These are phyloP conservation scores for Lentinus brumalis DNA, from an alignment of 768 basidiomycete species.

Conservation along the genomic window DNA sequence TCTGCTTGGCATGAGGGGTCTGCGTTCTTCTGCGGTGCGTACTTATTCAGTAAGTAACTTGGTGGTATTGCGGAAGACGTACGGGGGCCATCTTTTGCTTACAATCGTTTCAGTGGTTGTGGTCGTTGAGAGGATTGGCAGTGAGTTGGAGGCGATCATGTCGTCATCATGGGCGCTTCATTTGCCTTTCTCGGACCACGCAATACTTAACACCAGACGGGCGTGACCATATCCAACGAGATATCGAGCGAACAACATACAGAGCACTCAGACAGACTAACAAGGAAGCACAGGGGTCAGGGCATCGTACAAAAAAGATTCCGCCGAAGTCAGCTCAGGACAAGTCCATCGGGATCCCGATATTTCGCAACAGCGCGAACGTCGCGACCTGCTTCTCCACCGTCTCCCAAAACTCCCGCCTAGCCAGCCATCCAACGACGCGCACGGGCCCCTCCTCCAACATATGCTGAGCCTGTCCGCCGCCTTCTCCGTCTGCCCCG, in stretches of 20 bases:
- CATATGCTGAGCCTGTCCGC: background rate
- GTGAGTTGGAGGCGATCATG: background rate
- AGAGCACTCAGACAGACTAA: background rate
- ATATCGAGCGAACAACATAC: too few species aligned
- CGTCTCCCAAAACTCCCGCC: background rate
- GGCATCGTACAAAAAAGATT: background rate
- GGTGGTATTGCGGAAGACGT: background rate
- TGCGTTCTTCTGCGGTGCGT: background rate
- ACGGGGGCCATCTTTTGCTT: background rate
- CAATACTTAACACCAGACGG: too few species aligned
- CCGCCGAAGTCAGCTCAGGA: background rate
- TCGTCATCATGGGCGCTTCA: conserved; percentile 4
- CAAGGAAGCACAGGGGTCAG: background rate
- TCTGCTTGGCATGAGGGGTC: conserved; percentile 30
- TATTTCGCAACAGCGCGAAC: conserved; percentile 1
- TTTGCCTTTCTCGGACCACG: background rate
- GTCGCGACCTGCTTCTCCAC: conserved; percentile 10
- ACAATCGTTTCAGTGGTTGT: background rate
- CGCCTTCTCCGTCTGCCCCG: background rate
- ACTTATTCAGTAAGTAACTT: too few species aligned
- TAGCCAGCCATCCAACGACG: background rate
- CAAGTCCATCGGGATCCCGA: conserved; percentile 1
- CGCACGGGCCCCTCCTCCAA: background rate
- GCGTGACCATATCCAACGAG: too few species aligned
- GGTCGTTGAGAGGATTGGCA: background rate